Evolutionary conservation across 2,329 filamentous ascomycete genomes (phyloP).

Genomic region (Nakataea oryzae): DNA sequence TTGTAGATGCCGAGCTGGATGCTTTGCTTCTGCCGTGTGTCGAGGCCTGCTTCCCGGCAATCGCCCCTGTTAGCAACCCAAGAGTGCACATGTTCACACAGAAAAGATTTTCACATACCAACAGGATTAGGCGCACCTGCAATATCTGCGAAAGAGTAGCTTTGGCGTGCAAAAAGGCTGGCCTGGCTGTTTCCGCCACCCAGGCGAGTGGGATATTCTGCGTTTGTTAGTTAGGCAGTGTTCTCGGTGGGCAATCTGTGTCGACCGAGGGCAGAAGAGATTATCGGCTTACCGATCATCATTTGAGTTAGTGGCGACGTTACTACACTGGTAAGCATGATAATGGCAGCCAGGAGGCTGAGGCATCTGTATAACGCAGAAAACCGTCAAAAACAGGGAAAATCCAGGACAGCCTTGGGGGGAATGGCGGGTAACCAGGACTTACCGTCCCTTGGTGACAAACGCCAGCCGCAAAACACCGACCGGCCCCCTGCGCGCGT

Average conservation of each 20-base stretch:
- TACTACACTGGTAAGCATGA: not conserved
- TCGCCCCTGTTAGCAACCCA: not conserved
- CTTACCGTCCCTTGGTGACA: slow-evolving; percentile 3
- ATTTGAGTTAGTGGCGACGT: slow-evolving; percentile 2
- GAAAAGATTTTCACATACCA: not conserved
- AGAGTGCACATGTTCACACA: not conserved
- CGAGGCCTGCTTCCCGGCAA: slow-evolving; percentile 7
- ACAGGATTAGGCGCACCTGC: not conserved
- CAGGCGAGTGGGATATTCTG: not conserved
- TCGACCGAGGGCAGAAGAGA: not conserved
- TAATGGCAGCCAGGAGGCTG: not conserved
- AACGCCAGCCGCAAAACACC: not conserved
- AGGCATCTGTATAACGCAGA: not conserved
- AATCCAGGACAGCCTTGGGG: too few relatives aligned
- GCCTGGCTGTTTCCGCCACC: not conserved
- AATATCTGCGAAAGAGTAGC: not conserved
- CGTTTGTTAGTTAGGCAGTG: not conserved
- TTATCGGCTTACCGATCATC: not conserved
- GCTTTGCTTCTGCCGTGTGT: slow-evolving; percentile 12
- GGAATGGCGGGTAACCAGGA: not conserved
- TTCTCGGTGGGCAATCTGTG: not conserved
- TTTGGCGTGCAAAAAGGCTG: not conserved
- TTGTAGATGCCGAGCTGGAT: slow-evolving; percentile 13
- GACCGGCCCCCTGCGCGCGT: slow-evolving; percentile 10
- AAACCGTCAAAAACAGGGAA: not conserved